A percentile compares a stretch with the other conserved stretches of the same genome.
phyloP scores from a whole-genome alignment of 73 alveolate species.

The Uronychia binucleata region DNA sequence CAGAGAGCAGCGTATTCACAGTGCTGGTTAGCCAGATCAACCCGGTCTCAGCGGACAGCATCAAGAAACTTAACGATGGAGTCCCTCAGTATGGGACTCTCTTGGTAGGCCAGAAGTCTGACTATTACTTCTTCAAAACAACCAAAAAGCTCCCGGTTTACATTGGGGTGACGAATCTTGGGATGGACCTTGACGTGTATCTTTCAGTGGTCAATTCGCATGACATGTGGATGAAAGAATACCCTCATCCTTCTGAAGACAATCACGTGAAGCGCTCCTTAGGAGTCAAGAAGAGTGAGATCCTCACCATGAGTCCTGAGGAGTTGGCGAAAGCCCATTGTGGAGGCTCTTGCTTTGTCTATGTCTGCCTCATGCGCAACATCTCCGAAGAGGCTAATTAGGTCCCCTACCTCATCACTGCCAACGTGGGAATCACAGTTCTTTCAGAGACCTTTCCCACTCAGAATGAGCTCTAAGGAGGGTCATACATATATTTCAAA shows the following conservation, averaged over 20 bases:
- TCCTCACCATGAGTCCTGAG: neutral
- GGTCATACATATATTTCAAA: neutral
- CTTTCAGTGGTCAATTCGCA: neutral
- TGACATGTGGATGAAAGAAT: neutral
- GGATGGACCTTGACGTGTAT: neutral
- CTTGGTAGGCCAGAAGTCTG: neutral
- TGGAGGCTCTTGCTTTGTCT: neutral
- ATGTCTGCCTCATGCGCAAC: neutral
- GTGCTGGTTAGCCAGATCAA: neutral
- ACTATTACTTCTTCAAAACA: neutral
- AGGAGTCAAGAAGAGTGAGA: neutral
- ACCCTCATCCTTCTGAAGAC: neutral
- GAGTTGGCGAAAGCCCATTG: neutral
- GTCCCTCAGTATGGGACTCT: neutral
- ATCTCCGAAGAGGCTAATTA: neutral
- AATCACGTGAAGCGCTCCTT: neutral
- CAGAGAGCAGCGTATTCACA: neutral
- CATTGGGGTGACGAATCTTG: neutral
- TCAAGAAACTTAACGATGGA: neutral
- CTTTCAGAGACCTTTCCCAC: neutral
- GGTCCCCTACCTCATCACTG: neutral
- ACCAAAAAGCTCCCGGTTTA: neutral
- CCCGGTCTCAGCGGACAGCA: neutral
- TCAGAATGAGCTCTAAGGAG: neutral
- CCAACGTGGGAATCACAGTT: neutral